Evolutionary conservation across 768 basidiomycete genomes (phyloP).

Genomic region (Termitomyces heimii): DNA sequence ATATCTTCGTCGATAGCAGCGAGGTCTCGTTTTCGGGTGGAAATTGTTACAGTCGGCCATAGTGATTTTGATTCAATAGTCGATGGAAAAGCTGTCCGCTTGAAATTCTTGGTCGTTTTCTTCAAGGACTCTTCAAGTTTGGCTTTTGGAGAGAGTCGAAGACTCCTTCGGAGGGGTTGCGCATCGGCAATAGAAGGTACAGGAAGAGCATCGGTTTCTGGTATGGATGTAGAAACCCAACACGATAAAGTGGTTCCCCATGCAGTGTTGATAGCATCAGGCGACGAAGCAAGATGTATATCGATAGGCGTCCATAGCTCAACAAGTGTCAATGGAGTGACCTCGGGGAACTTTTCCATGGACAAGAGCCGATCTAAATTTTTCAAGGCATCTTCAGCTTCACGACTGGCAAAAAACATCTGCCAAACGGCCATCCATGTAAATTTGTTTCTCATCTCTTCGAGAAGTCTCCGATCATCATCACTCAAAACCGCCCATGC

Average conservation of each 20-base stretch:
- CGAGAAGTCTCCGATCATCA: background rate
- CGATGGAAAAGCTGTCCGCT: background rate
- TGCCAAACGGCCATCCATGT: constrained; percentile 4
- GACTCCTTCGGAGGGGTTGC: background rate
- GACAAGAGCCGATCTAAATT: background rate
- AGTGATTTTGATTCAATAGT: background rate
- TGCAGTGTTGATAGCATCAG: background rate
- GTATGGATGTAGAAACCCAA: background rate
- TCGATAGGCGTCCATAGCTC: background rate
- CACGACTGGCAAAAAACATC: background rate
- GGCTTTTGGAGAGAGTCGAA: background rate
- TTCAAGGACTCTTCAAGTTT: background rate
- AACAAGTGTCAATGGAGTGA: background rate
- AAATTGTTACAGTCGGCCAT: background rate
- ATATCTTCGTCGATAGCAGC: background rate
- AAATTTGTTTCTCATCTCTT: background rate
- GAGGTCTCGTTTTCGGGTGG: background rate
- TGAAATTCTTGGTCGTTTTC: background rate
- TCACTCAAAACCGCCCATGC: background rate
- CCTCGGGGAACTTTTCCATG: background rate
- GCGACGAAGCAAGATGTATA: background rate
- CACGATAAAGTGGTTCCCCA: background rate
- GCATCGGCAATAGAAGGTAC: no score
- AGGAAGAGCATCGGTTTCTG: background rate
- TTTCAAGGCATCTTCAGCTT: constrained; percentile 2